A percentile compares a stretch with the other conserved stretches of the same genome.
Conservation (phyloP, 2,329 filamentous ascomycete species). For the Fusarium incarnatum region DNA sequence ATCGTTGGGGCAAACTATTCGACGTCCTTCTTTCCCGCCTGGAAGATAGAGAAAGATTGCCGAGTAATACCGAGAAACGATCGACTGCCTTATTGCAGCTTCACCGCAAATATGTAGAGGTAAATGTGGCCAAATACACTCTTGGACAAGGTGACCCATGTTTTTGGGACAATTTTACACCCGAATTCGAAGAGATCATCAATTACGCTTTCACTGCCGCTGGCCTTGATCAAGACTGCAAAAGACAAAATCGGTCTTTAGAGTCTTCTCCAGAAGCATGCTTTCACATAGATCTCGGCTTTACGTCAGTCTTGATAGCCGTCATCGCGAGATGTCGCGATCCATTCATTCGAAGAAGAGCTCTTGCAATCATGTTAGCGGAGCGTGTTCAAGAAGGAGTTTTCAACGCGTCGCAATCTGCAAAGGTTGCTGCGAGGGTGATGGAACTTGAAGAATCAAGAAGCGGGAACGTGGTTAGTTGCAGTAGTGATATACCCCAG, state of each 20-base stretch:
- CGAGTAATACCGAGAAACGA: neutral
- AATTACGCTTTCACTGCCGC: neutral
- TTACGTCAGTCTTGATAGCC: slow-evolving; percentile 12
- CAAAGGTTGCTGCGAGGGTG: slow-evolving; percentile 12
- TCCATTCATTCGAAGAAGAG: slow-evolving; percentile 11
- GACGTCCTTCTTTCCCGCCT: neutral
- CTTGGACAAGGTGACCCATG: slow-evolving; percentile 22
- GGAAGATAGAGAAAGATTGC: accelerated
- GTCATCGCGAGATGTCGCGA: slow-evolving; percentile 28
- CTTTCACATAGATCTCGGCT: slow-evolving; percentile 31
- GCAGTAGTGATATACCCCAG: neutral
- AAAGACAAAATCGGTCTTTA: neutral
- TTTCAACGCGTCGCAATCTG: slow-evolving; percentile 13
- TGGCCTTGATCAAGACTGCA: neutral
- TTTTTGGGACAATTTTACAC: slow-evolving; percentile 28
- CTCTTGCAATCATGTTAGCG: slow-evolving; percentile 19
- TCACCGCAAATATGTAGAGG: slow-evolving; percentile 16
- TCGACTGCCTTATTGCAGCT: slow-evolving; percentile 23
- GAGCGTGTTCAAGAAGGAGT: slow-evolving; percentile 21
- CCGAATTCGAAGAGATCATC: slow-evolving; percentile 15
- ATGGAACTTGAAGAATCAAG: slow-evolving; percentile 30
- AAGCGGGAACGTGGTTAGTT: slow-evolving; percentile 1
- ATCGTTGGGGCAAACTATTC: slow-evolving; percentile 13
- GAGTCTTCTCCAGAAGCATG: neutral
- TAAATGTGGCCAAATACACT: slow-evolving; percentile 22